Conservation (phyloP, 306 rosid genomes). For the Calophaca sinica region DNA sequence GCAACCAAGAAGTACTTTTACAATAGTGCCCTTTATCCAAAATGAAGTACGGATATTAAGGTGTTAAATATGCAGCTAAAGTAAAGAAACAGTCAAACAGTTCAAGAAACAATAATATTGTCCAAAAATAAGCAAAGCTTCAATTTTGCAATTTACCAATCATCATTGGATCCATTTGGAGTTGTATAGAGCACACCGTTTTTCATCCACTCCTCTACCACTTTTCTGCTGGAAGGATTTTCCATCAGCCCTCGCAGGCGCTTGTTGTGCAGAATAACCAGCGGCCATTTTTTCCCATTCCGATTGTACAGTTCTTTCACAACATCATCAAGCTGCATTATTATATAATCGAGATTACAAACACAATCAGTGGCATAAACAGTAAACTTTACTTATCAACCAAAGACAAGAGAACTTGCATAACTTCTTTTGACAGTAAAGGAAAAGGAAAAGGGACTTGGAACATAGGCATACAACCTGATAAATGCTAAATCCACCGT, state of each 20-base stretch:
- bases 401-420: neutral
- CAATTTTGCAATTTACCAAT: slow-evolving; percentile 67
- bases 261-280: slow-evolving; percentile 81
- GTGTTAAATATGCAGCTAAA: neutral
- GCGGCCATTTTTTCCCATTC: slow-evolving; percentile 79
- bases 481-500: slow-evolving; percentile 80
- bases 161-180: slow-evolving; percentile 91
- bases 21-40: neutral
- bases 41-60: neutral
- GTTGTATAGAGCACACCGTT: slow-evolving; percentile 80
- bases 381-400: slow-evolving; percentile 5
- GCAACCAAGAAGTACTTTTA: neutral
- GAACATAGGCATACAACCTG: slow-evolving; percentile 68
- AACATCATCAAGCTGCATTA: slow-evolving; percentile 83
- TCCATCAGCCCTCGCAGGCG: slow-evolving; percentile 70
- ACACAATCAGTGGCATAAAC: slow-evolving; percentile 46
- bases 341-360: slow-evolving; percentile 42
- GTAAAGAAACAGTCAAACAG: neutral
- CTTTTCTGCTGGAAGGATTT: slow-evolving; percentile 65
- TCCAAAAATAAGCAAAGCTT: neutral
- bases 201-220: slow-evolving; percentile 79
- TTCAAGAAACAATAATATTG: slow-evolving; percentile 24
- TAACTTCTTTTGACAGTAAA: slow-evolving; percentile 5
- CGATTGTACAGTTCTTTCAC: slow-evolving; percentile 68
- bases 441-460: neutral